Conservation (phyloP, 108 stramenopile species). For the Cyclotella kingstonii region DNA sequence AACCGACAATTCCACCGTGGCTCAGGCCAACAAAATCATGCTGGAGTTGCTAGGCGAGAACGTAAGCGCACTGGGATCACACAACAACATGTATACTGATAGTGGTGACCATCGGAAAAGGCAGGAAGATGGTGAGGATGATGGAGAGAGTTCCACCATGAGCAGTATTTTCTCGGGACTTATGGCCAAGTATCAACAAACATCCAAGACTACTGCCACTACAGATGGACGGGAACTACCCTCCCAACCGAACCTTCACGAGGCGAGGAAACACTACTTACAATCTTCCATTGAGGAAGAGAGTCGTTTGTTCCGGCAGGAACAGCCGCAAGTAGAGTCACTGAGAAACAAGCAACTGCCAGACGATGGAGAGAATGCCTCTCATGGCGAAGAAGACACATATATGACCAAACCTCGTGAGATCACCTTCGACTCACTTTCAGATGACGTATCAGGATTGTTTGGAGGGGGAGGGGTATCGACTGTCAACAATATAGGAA, state of each 20-base stretch:
- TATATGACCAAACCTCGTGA: constrained; percentile 36
- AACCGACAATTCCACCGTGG: no score
- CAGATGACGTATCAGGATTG: constrained; percentile 35
- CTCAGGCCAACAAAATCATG: constrained; percentile 10
- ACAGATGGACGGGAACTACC: no score
- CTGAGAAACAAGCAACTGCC: no score
- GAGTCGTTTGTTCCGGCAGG: no score
- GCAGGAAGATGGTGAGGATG: not conserved
- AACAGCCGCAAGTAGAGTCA: no score
- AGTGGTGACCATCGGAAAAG: no score
- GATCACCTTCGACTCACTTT: constrained; percentile 16
- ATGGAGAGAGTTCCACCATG: constrained; percentile 21
- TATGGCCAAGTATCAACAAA: not conserved
- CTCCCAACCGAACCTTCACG: no score
- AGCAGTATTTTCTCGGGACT: constrained; percentile 29
- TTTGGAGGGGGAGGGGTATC: constrained; percentile 20
- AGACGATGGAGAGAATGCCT: constrained; percentile 1
- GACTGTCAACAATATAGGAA: not conserved
- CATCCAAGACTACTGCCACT: not conserved
- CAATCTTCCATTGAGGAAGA: no score
- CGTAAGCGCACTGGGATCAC: constrained; percentile 17
- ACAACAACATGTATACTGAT: no score
- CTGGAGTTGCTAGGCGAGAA: constrained; percentile 27
- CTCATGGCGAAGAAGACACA: constrained; percentile 31
- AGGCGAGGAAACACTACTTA: no score